Evolutionary conservation across 164 flowering plant genomes (phyloP), one percentile per base, ranked within the genome.

Genomic region (Umbilicus rupestris): DNA sequence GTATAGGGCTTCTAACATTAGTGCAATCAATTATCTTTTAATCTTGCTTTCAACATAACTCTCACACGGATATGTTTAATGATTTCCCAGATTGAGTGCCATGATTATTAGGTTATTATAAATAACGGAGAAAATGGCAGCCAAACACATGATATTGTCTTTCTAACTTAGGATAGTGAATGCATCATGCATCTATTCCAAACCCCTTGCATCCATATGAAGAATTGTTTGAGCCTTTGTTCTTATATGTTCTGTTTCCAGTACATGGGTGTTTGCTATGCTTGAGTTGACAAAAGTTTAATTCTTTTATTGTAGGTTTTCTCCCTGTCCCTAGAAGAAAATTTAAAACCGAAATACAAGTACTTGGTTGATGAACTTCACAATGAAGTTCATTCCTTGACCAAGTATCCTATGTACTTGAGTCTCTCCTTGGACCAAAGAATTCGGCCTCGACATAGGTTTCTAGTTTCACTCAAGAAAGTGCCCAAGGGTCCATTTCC

Each of bases 401-500:
- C 91, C 63, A 93, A 90, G 74, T 93, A 89, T 68, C 98, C 98
- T 1, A 89, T 70, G 79, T 93, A 93, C 76, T 74, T 93, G 39
- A 93, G 97, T 84, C 80, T 89, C 79, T 93, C 98, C 52, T 75
- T 93, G 58, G 95, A 90, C 69, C 94, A 90, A 77, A 84, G 98
- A 79, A 93, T 93, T 62, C 89, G 96, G n/a, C 98, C 98, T 67
- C 90, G 96, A 28, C 98, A 93, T 70, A 80, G 82, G 67, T 93
- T 90, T 76, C 73, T 93, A 81, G 92, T 87, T 76, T 66, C 84
- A 52, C 76, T 93, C 26, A 93, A 87, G 78, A 93, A 87, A 85
- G 97, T 87, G 68, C 96, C 96, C 12, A 84, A 83, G 68, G 97
- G 98, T 11, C 98, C 98, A 59, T 90, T 93, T 73, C 98, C 97